phyloP scores from a whole-genome alignment of 495 filamentous ascomycete genomes.

The Chaetomium cochliodes region DNA sequence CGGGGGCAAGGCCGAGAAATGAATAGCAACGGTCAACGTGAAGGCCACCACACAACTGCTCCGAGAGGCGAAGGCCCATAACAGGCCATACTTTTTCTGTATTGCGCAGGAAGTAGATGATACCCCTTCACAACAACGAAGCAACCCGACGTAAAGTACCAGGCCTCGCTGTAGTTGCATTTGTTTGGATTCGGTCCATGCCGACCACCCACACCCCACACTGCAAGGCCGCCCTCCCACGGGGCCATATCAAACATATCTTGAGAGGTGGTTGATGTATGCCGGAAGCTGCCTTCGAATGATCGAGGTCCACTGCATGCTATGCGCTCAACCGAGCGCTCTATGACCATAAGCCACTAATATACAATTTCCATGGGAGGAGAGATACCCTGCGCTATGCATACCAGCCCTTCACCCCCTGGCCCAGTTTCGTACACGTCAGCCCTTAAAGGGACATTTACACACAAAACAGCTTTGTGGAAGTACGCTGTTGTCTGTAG shows the following conservation, averaged over 20 bases:
- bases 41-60: too few relatives aligned
- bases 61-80: too few relatives aligned
- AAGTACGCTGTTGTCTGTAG: slow-evolving; percentile 22
- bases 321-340: slow-evolving; percentile 28
- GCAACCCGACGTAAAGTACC: too few relatives aligned
- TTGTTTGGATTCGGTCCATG: too few relatives aligned
- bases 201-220: background rate
- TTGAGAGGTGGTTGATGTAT: background rate
- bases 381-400: slow-evolving; percentile 42
- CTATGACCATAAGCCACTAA: slow-evolving; percentile 36
- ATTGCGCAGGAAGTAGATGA: too few relatives aligned
- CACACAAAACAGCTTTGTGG: slow-evolving; percentile 23
- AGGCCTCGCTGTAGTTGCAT: too few relatives aligned
- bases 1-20: background rate
- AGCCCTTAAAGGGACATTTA: slow-evolving; percentile 19
- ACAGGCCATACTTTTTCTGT: too few relatives aligned
- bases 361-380: slow-evolving; percentile 38
- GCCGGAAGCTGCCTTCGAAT: slow-evolving; percentile 5
- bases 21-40: too few relatives aligned
- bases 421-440: slow-evolving; percentile 31
- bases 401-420: slow-evolving; percentile 25
- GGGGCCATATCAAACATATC: background rate
- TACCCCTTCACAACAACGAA: too few relatives aligned
- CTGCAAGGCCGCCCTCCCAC: background rate
- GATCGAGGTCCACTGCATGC: slow-evolving; percentile 20